Conservation (phyloP, 108 stramenopile species). For the Cyclotella kingstonii region DNA sequence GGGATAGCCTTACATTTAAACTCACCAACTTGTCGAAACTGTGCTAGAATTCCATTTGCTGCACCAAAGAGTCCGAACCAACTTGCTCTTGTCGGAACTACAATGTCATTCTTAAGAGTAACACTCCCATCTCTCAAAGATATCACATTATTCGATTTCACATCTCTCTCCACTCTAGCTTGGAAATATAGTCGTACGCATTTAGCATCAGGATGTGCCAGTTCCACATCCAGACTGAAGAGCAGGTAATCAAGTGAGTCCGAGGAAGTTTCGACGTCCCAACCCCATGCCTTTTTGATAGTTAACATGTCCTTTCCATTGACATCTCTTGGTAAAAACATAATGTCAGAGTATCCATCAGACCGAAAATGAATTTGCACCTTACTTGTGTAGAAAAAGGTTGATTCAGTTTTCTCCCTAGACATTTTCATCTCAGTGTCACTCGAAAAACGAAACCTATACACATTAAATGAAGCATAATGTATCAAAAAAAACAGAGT, state of each 20-base stretch:
- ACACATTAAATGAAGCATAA: slow-evolving; percentile 51
- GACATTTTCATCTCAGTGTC: slow-evolving; percentile 16
- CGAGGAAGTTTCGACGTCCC: slow-evolving; percentile 57
- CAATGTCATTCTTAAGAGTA: slow-evolving; percentile 59
- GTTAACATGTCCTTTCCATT: background rate
- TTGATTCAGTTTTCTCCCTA: slow-evolving; percentile 2
- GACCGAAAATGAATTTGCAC: slow-evolving; percentile 40
- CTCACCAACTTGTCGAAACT: slow-evolving; percentile 38
- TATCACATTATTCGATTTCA: slow-evolving; percentile 7
- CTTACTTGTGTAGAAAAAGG: slow-evolving; percentile 50
- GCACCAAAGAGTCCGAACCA: slow-evolving; percentile 57
- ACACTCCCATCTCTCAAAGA: slow-evolving; percentile 56
- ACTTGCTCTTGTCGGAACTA: slow-evolving; percentile 26
- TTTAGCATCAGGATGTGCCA: slow-evolving; percentile 10
- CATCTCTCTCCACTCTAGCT: slow-evolving; percentile 33
- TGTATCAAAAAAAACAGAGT: background rate
- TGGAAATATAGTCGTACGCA: slow-evolving; percentile 58
- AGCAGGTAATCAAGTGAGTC: slow-evolving; percentile 53
- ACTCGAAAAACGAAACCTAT: slow-evolving; percentile 34
- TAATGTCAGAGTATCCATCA: slow-evolving; percentile 56
- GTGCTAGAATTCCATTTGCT: slow-evolving; percentile 51
- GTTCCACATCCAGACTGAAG: slow-evolving; percentile 55
- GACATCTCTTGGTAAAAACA: background rate
- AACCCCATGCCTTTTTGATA: slow-evolving; percentile 65
- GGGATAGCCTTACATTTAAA: slow-evolving; percentile 23